These are phyloP conservation scores for Fragilaria crotonensis DNA, from an alignment of 108 stramenopile species.

Conservation along the genomic window DNA sequence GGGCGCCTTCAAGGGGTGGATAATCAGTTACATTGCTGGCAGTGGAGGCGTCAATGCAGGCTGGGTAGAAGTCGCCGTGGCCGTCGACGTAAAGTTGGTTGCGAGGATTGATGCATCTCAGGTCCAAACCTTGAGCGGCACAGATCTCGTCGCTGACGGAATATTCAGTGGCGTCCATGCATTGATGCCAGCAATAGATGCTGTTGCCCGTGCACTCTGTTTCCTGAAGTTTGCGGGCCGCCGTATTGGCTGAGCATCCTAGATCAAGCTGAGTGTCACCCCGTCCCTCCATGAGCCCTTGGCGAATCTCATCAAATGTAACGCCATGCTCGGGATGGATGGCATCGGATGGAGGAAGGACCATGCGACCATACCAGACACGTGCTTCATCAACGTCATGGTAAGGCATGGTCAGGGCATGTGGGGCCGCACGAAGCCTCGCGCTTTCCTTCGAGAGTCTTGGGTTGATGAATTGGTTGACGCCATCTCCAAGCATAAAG, in stretches of 20 bases:
- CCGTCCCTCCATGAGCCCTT: conserved; percentile 10
- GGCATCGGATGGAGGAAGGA: conserved; percentile 64
- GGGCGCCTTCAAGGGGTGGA: too few species aligned
- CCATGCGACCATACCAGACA: conserved; percentile 86
- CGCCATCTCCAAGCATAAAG: conserved; percentile 78
- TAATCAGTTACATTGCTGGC: too few species aligned
- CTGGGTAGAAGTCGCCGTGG: conserved; percentile 22
- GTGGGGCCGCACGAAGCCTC: conserved; percentile 59
- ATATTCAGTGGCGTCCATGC: conserved; percentile 45
- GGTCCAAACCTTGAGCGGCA: conserved; percentile 27
- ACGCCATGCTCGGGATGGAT: conserved; percentile 20
- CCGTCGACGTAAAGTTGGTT: conserved; percentile 32
- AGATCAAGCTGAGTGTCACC: conserved; percentile 13
- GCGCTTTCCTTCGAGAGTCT: conserved; percentile 10
- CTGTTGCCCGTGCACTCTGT: conserved; percentile 43
- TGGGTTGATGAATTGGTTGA: conserved; percentile 58
- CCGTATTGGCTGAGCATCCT: conserved; percentile 31
- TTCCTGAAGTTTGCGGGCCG: conserved; percentile 28
- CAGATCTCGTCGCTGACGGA: conserved; percentile 44
- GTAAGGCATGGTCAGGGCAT: conserved; percentile 36
- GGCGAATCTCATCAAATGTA: conserved; percentile 58
- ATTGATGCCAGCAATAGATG: conserved; percentile 76
- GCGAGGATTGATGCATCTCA: conserved; percentile 56
- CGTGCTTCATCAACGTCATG: conserved; percentile 20
- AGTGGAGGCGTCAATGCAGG: background rate